phyloP scores from a whole-genome alignment of 345 rosid species.

The Rhodamnia argentea region DNA sequence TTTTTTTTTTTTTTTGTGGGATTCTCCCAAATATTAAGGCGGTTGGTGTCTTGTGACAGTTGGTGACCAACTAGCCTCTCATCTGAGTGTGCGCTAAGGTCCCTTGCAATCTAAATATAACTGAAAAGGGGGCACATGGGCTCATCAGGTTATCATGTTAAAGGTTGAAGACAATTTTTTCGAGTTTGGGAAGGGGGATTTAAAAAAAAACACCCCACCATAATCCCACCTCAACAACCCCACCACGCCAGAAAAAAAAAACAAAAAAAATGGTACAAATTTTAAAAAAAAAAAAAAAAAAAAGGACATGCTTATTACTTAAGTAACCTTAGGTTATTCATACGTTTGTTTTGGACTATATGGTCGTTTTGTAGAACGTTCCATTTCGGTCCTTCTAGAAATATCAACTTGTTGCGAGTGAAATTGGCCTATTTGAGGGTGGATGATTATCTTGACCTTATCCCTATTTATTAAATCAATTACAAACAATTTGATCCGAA shows the following conservation, averaged over 20 bases:
- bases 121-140: neutral
- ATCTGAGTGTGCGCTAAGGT: neutral
- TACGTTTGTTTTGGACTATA: neutral
- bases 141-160: neutral
- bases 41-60: accelerated
- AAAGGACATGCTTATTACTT: neutral
- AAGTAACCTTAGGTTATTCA: neutral
- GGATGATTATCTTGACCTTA: neutral
- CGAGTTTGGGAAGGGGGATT: neutral
- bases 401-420: neutral
- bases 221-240: neutral
- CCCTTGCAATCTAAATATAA: neutral
- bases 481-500: neutral
- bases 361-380: neutral
- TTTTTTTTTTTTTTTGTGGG: neutral
- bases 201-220: neutral
- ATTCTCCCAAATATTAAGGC: neutral
- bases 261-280: neutral
- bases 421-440: neutral
- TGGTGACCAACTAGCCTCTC: neutral
- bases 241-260: neutral
- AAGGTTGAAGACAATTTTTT: neutral
- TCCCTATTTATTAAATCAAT: neutral
- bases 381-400: neutral
- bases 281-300: neutral